Evolutionary conservation across 805 yeast genomes (phyloP), one percentile per base, ranked within the genome.

Genomic region (Komagataella pastoris): DNA sequence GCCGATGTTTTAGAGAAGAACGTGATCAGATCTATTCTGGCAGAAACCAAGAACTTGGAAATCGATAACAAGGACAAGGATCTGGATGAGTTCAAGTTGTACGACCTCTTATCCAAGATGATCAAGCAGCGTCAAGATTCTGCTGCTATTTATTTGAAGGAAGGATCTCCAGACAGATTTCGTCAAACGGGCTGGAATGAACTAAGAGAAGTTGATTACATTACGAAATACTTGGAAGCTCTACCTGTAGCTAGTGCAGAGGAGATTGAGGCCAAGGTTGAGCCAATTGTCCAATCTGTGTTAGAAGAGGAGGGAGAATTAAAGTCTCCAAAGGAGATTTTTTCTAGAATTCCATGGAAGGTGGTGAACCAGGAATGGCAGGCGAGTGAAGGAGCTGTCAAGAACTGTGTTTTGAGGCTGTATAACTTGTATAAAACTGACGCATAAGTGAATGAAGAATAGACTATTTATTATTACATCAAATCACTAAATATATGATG

Each of bases 101-200:
- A 60, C 49, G 70, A 67, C 51, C 57, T 67, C 47, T 55, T 67
- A 10, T 49, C 54, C 40, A 70, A 70, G 52, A 65, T 73, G 70
- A 59, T 66, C 50, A 71, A 68, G 50, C 73, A 73, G 53, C 64
- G 78, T 55, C 55, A 57, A 30, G 64, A 63, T 10, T 64, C 75
- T 3, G 71, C 72, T 17, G 59, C 54, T 6, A 68, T 67, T 51
- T 73, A 69, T 54, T 51, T 62, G 49, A 62, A 65, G 47, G 70
- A 66, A 44, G 66, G 70, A 17, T 59, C 73, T 21, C 67, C 68
- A n/a, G 77, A 72, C 53, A 61, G 72, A 54, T 71, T 71, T 50
- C 63, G 64, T 24, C 67, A 66, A 47, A 56, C 66, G 44, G 72
- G 69, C 4, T 57, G 59, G 23, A 66, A 63, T 48, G 78, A 73